These are phyloP conservation scores for Ustilago tritici DNA, from an alignment of 1,284 basidiomycete genomes.

Conservation along the genomic window DNA sequence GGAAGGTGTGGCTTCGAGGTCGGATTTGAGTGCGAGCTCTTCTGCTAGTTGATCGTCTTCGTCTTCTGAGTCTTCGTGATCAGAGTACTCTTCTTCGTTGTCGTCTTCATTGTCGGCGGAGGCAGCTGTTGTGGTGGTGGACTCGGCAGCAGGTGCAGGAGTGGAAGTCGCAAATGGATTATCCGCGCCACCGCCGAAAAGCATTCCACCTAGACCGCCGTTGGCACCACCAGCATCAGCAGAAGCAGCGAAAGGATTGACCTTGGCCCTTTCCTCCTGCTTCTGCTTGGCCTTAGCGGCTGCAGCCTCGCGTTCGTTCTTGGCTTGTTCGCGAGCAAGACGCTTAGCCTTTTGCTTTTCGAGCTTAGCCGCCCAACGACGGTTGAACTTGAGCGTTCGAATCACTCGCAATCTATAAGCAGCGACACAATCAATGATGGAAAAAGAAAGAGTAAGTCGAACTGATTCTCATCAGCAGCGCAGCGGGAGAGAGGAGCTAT, in stretches of 20 bases:
- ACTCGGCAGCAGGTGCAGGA: conserved; percentile 9
- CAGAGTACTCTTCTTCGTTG: conserved; percentile 10
- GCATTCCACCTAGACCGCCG: conserved; percentile 36
- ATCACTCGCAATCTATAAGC: conserved; percentile 60
- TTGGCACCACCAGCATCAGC: conserved; percentile 20
- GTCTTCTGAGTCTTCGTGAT: conserved; percentile 40
- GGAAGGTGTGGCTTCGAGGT: conserved; percentile 33
- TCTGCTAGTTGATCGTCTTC: conserved; percentile 63
- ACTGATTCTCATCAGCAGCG: neutral
- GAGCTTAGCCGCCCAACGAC: conserved; percentile 67
- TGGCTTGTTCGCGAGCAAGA: conserved; percentile 33
- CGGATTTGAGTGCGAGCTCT: conserved; percentile 66
- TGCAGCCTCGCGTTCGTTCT: conserved; percentile 43
- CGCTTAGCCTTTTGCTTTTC: conserved; percentile 58
- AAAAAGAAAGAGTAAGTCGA: conserved; percentile 12
- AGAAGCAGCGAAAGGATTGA: conserved; percentile 50
- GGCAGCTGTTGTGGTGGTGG: neutral
- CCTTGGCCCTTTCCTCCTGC: conserved; percentile 48
- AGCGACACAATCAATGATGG: conserved; percentile 1
- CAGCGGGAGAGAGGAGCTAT: conserved; percentile 15
- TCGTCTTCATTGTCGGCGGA: neutral
- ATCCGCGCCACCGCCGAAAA: conserved; percentile 52
- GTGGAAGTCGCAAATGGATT: conserved; percentile 52
- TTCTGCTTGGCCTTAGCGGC: conserved; percentile 41
- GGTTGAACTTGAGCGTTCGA: conserved; percentile 64